Evolutionary conservation across 345 rosid genomes (phyloP), one percentile per base, ranked within the genome.

Genomic region (Salix exigua): DNA sequence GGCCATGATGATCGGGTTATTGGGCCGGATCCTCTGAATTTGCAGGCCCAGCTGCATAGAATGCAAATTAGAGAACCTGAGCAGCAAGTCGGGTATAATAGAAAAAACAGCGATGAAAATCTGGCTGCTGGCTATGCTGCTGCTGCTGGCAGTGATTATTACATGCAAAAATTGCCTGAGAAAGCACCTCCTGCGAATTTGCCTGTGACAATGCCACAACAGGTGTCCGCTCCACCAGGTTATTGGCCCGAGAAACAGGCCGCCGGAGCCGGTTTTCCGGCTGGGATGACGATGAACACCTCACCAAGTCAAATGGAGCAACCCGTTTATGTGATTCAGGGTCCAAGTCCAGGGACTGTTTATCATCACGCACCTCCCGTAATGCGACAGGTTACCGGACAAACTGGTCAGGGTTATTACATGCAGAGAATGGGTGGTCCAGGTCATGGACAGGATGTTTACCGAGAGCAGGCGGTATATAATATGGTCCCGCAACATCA

Each of bases 391-490:
- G 77, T 84, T 0, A 46, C 85, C 68, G 89, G 88, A 50, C 93
- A 87, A 85, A 67, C 81, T 6, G 84, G 89, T 86, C 97, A 90
- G 80, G 91, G 90, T 4, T 91, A 89, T 76, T 95, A 91, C 83
- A 62, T 89, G 75, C 98, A 91, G 73, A 74, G 96, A 79, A 78
- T 89, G 84, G 82, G 81, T 0, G 83, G 62, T 26, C 84, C 37
- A 7, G 71, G 62, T 14, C 61, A 16, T 8, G 70, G 77, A 19
- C 78, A 86, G 1, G 97, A 92, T n/a, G 81, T 83, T 68, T 94
- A 92, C 91, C 77, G 97, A 62, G 98, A 94, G 35, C 96, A 85
- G 33, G 89, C 79, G 62, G n/a, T 88, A 11, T 92, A 88, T 86
- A 89, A 83, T 84, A 25, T 92, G 81, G 78, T 85, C 65, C 80